Evolutionary conservation across 495 filamentous ascomycete genomes (phyloP).

Genomic region (Hyaloscypha finlandica): DNA sequence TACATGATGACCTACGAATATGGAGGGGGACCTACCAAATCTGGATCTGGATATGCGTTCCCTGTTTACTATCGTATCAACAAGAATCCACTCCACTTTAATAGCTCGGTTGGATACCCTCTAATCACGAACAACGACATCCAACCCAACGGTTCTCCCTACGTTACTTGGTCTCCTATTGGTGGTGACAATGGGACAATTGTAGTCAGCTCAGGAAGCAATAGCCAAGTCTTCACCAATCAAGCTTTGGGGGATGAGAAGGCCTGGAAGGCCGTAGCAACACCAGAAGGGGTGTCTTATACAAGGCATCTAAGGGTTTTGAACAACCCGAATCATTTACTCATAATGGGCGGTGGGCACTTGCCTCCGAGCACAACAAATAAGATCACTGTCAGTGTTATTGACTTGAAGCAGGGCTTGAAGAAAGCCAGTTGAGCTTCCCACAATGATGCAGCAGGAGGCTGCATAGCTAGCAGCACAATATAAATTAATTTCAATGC

Average conservation of each 20-base stretch:
- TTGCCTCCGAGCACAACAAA: constrained; percentile 46
- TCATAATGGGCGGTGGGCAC: constrained; percentile 46
- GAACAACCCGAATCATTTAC: constrained; percentile 37
- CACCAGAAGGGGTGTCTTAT: constrained; percentile 51
- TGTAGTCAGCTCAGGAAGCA: constrained; percentile 54
- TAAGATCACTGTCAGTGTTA: constrained; percentile 43
- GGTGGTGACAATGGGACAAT: constrained; percentile 60
- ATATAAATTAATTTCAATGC: background rate
- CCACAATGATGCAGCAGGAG: background rate
- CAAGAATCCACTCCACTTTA: constrained; percentile 54
- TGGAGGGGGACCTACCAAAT: constrained; percentile 49
- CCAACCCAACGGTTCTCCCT: constrained; percentile 55
- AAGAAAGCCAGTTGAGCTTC: background rate
- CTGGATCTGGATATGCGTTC: constrained; percentile 34
- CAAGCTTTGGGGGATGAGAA: constrained; percentile 51
- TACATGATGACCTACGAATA: constrained; percentile 68
- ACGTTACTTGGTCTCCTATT: constrained; percentile 54
- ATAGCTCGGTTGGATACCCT: constrained; percentile 40
- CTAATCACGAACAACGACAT: constrained; percentile 50
- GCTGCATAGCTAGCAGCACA: background rate
- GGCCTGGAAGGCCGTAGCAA: constrained; percentile 55
- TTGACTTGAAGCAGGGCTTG: constrained; percentile 28
- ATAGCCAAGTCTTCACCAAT: constrained; percentile 60
- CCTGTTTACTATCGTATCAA: constrained; percentile 58
- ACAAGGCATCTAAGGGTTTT: constrained; percentile 51